A percentile compares a stretch with the other conserved stretches of the same genome.
Conservation (phyloP, 306 rosid genomes). For the Vachellia collinsii region DNA sequence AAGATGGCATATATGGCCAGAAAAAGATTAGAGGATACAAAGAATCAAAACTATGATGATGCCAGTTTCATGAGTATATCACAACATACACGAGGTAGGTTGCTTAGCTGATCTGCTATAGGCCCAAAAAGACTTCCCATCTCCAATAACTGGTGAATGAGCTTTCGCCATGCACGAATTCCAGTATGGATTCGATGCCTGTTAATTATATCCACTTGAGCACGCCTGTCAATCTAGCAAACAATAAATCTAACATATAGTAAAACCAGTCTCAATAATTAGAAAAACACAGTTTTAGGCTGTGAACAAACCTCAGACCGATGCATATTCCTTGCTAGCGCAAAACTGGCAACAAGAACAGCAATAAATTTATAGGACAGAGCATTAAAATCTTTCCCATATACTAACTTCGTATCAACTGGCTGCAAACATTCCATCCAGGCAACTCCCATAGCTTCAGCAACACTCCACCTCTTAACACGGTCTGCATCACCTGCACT, state of each 20-base stretch:
- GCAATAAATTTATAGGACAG: slow-evolving; percentile 88
- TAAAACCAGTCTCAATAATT: slow-evolving; percentile 33
- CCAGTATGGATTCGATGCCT: slow-evolving; percentile 72
- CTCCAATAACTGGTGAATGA: slow-evolving; percentile 78
- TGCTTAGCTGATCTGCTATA: slow-evolving; percentile 68
- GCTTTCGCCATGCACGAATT: slow-evolving; percentile 89
- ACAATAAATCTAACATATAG: slow-evolving; percentile 41
- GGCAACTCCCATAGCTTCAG: slow-evolving; percentile 99
- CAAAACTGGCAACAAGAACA: slow-evolving; percentile 96
- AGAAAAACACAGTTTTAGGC: slow-evolving; percentile 30
- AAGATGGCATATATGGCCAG: slow-evolving; percentile 29
- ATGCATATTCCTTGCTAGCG: slow-evolving; percentile 91
- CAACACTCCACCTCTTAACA: slow-evolving; percentile 81
- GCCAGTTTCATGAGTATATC: slow-evolving; percentile 26
- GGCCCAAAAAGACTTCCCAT: slow-evolving; percentile 93
- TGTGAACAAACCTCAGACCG: slow-evolving; percentile 84
- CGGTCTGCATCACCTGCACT: slow-evolving; percentile 84
- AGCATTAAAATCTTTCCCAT: slow-evolving; percentile 94
- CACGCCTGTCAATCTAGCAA: slow-evolving; percentile 88
- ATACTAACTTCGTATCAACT: slow-evolving; percentile 90
- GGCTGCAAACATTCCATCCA: slow-evolving; percentile 99
- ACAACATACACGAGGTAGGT: slow-evolving; percentile 74
- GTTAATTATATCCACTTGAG: slow-evolving; percentile 63
- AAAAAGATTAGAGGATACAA: slow-evolving; percentile 32
- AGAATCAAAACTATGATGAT: slow-evolving; percentile 34